Base-by-base conservation (phyloP, 225 moss, liverwort and hornwort genomes). In the Physcomitrium patens region DNA sequence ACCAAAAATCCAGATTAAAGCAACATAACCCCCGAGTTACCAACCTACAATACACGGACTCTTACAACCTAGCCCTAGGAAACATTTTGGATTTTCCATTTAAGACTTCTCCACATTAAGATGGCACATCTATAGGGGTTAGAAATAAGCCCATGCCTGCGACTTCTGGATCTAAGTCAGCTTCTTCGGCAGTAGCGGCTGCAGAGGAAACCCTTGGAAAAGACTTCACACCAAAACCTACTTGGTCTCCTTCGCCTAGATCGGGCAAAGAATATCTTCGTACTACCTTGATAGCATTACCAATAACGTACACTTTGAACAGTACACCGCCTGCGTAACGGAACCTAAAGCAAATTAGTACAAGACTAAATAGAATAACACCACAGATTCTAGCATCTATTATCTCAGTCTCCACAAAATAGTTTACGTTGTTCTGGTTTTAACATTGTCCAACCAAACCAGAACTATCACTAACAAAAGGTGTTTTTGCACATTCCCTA, bases 291-390 rank as follows among this genome's bases (percentile, higher is more conserved):
- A 87, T 79, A 48, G 79, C 78, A 79, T 81, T 79, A 37, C 87
- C 87, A 17, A 87, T 79, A 18, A 87, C 79, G 64, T 87, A 87
- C 10, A 84, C 84, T 76, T 87, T 84, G 81, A 87, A 87, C 65
- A 84, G 64, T 3, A 87, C 84, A 69, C 87, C 87, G 60, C 84
- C 87, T 87, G 84, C 65, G 20, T 26, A 58, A 20, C 66, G 17
- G 11, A 12, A 4, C 17, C 51, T 28, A 56, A 67, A 43, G 47
- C 65, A 18, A 37, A 12, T 73, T 19, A 79, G 66, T 47, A 46
- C 26, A 70, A 64, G 8, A 23, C 23, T 9, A n/a, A 26, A 17
- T n/a, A 47, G 47, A 73, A 62, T 14, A 3, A 28, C 27, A 51
- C 26, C 26, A 67, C 60, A 47, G 41, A n/a, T 43, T 50, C 23